Base-by-base conservation (phyloP, 352 stramenopile species). In the Pythium rhizo-oryzae region DNA sequence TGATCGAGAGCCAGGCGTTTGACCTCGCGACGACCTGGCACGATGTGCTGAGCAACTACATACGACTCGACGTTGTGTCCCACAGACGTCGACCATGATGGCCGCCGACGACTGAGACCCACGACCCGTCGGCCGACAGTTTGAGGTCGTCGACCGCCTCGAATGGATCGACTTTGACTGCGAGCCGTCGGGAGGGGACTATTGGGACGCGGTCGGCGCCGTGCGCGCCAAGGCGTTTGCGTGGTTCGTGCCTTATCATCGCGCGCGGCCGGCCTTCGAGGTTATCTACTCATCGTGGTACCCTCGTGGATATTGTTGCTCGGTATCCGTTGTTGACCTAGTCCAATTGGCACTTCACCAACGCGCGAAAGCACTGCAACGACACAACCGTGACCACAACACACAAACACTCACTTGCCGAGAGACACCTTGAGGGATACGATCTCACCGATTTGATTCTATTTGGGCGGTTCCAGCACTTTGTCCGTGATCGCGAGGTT, bases 361-460 rank as follows among this genome's bases (percentile, higher is more conserved):
- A 43, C 15, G 37, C 37, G 9, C 5, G 37, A 4, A 43, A 43
- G 15, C 37, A 43, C 37, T 43, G 37, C 37, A 43, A 43, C 37
- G 37, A 43, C 37, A 43, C 37, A 43, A 12, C 11, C 37, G 37
- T 43, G 37, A 18, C 91, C 82, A 52, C 88, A 88, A 50, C 16
- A 50, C 43, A 23, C 19, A 50, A 8, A 50, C 37, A 1, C 37
- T 18, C 15, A 18, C 37, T 43, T 43, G 15, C 37, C 37, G 15
- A 12, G 15, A 16, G 8, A 60, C 91, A 82, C 56, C 91, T 15
- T 15, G 37, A 43, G 8, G 37, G 37, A 8, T 43, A 43, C 37
- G 37, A 15, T 15, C 8, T 15, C 8, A 43, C 8, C 41, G 12
- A n/a, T 49, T 49, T 12, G 37, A 43, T 50, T 50, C 19, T 50